These are phyloP conservation scores for Colletotrichum godetiae DNA, from an alignment of 2,329 filamentous ascomycete genomes.

Conservation along the genomic window DNA sequence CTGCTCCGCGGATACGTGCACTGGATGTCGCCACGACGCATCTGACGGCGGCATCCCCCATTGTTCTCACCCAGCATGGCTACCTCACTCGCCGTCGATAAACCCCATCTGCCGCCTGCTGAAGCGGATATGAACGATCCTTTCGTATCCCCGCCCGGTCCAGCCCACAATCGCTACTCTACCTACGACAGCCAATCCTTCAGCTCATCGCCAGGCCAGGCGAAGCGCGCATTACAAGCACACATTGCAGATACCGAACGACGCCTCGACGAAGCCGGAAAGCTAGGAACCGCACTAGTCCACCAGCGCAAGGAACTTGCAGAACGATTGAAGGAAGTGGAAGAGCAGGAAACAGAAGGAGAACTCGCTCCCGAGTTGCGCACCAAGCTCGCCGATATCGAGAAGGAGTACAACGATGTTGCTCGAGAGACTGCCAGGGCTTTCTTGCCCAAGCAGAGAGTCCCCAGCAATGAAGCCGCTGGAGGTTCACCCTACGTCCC, in stretches of 20 bases:
- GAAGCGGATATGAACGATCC: slow-evolving; percentile 62
- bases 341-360: slow-evolving; percentile 78
- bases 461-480: slow-evolving; percentile 74
- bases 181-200: slow-evolving; percentile 86
- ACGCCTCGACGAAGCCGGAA: slow-evolving; percentile 90
- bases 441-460: slow-evolving; percentile 86
- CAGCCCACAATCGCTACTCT: slow-evolving; percentile 77
- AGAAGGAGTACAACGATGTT: slow-evolving; percentile 95
- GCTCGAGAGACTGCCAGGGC: slow-evolving; percentile 89
- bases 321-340: slow-evolving; percentile 86
- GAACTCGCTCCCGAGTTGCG: slow-evolving; percentile 87
- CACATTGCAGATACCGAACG: slow-evolving; percentile 94
- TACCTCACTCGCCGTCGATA: slow-evolving; percentile 55
- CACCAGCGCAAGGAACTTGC: slow-evolving; percentile 87
- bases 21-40: slow-evolving; percentile 33
- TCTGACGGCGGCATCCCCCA: slow-evolving; percentile 32
- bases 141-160: slow-evolving; percentile 62
- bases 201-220: slow-evolving; percentile 82
- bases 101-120: slow-evolving; percentile 52
- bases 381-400: slow-evolving; percentile 84
- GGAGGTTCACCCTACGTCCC: slow-evolving; percentile 64
- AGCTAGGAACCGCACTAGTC: slow-evolving; percentile 86
- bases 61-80: slow-evolving; percentile 50
- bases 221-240: slow-evolving; percentile 88
- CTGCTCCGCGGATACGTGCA: slow-evolving; percentile 10